Percentiles rank a stretch among this genome's conserved stretches.
These are phyloP conservation scores for Pichia sp. DNA, from an alignment of 1,139 yeast genomes.

Conservation along the genomic window DNA sequence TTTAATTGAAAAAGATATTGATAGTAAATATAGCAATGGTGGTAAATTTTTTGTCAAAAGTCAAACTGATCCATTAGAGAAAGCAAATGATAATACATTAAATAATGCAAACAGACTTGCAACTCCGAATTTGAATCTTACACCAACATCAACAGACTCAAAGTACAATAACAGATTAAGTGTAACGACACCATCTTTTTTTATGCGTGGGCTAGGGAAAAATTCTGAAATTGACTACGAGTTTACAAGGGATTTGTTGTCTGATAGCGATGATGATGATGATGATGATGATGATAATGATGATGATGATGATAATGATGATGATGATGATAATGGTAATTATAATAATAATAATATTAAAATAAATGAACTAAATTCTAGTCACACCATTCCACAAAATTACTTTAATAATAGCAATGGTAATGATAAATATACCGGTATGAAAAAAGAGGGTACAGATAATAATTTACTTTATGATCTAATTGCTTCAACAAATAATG, in stretches of 20 bases:
- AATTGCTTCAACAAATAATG: not conserved
- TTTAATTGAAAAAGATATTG: conserved; percentile 64
- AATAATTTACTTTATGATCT: conserved; percentile 12
- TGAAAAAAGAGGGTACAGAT: conserved; percentile 10
- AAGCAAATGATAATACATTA: not conserved
- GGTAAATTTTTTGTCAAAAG: conserved; percentile 66
- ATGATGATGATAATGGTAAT: not conserved
- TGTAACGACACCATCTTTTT: conserved; percentile 9
- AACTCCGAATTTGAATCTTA: not conserved
- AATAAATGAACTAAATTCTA: not conserved
- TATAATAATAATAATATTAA: conserved; percentile 2
- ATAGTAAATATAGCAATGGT: conserved; percentile 77
- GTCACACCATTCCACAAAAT: not conserved
- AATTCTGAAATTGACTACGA: not conserved
- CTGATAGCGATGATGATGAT: conserved; percentile 23
- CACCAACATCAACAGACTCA: not conserved
- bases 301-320: not conserved
- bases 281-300: not conserved
- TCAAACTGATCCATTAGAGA: conserved; percentile 1
- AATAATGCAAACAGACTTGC: not conserved
- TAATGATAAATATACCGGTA: conserved; percentile 6
- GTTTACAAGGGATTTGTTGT: conserved; percentile 13
- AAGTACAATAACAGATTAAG: conserved; percentile 1
- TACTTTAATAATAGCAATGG: not conserved
- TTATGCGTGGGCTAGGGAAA: conserved; percentile 6